phyloP scores from a whole-genome alignment of 176 grass and related monocot species.

The Coix lacrymajobi region DNA sequence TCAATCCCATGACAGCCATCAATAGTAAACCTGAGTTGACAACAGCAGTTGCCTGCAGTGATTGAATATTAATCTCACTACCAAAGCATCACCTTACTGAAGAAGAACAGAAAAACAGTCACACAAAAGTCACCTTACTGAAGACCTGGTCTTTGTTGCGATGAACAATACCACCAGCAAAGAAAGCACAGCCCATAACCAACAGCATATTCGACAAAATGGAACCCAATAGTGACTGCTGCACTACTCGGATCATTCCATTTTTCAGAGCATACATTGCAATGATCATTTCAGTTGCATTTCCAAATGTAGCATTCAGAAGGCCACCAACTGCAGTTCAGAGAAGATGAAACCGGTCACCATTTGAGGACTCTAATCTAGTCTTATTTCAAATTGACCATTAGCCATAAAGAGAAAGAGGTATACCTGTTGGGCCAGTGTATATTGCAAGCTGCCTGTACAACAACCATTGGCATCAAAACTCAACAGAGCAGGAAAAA shows the following conservation, averaged over 20 bases:
- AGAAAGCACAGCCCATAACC: conserved; percentile 74
- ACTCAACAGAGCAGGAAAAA: conserved; percentile 13
- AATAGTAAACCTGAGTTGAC: conserved; percentile 75
- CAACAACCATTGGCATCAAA: conserved; percentile 24
- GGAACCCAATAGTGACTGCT: conserved; percentile 80
- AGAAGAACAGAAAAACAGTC: conserved; percentile 3
- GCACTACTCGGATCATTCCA: conserved; percentile 72
- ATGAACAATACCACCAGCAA: conserved; percentile 65
- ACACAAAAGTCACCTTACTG: conserved; percentile 52
- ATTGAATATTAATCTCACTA: conserved; percentile 10
- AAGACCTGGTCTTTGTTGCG: conserved; percentile 68
- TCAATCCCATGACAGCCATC: conserved; percentile 80
- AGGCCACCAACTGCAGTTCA: conserved; percentile 69
- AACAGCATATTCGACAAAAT: conserved; percentile 90
- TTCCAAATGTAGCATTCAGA: conserved; percentile 94
- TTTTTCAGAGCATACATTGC: conserved; percentile 79
- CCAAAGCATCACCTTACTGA: not conserved
- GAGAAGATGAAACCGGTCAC: not conserved
- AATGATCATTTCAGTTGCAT: conserved; percentile 88
- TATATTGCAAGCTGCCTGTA: conserved; percentile 68
- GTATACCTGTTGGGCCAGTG: conserved; percentile 71
- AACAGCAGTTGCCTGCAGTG: conserved; percentile 43
- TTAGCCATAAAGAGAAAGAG: conserved; percentile 19
- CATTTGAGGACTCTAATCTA: not conserved
- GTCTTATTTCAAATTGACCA: not conserved